Conservation (phyloP, 225 moss, liverwort and hornwort species). For the Pleurozium schreberi region DNA sequence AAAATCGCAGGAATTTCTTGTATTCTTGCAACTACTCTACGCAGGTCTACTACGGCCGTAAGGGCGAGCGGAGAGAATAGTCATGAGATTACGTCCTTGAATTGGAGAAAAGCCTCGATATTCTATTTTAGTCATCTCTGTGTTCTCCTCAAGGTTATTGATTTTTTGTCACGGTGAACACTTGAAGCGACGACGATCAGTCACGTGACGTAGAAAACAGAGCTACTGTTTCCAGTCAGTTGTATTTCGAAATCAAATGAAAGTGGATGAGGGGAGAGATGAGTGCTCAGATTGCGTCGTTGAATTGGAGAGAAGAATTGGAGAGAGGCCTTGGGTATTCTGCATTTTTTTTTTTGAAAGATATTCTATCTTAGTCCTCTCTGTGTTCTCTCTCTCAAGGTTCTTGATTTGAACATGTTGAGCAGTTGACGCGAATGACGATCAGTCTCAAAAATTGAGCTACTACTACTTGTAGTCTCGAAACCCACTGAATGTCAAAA, state of each 20-base stretch:
- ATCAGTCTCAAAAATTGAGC: not conserved
- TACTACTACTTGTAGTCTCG: not conserved
- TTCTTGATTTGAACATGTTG: not conserved
- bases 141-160: not conserved
- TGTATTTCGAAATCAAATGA: not conserved
- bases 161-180: not conserved
- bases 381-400: not conserved
- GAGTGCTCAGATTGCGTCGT: not conserved
- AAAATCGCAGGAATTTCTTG: not conserved
- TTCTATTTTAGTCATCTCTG: not conserved
- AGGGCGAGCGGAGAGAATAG: not conserved
- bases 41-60: not conserved
- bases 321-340: not conserved
- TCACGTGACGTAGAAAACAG: not conserved
- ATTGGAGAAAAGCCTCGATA: not conserved
- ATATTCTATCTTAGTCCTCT: no score
- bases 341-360: not conserved
- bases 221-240: not conserved
- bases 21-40: not conserved
- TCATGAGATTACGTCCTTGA: not conserved
- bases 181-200: not conserved
- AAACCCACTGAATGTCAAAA: not conserved
- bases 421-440: not conserved
- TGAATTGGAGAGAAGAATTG: not conserved
- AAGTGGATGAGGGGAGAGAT: not conserved